phyloP scores from a whole-genome alignment of 2,329 filamentous ascomycete genomes.

The Endoconidiophora laricicola region DNA sequence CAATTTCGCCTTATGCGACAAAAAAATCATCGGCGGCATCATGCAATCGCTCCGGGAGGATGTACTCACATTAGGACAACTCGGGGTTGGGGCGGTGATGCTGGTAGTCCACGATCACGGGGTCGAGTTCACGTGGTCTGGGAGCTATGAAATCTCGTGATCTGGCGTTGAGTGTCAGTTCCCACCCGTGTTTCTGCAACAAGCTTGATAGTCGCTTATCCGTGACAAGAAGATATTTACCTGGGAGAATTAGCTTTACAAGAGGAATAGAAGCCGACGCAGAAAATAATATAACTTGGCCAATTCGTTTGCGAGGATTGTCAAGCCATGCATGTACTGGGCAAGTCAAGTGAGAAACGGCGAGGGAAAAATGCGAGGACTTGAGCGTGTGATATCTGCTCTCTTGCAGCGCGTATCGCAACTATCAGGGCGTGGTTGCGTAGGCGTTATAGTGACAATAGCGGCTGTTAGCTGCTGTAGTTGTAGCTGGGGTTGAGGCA shows the following conservation, averaged over 20 bases:
- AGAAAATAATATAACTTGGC: too few species aligned
- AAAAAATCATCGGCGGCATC: too few species aligned
- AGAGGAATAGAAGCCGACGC: too few species aligned
- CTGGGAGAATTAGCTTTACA: not conserved
- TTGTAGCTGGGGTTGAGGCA: not conserved
- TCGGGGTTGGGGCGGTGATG: too few species aligned
- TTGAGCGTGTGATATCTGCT: too few species aligned
- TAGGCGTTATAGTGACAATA: not conserved
- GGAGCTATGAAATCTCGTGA: constrained; percentile 29
- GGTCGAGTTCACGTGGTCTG: constrained; percentile 28
- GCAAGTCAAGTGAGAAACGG: constrained; percentile 11
- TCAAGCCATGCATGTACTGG: not conserved
- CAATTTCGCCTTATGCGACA: too few species aligned
- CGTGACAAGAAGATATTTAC: not conserved
- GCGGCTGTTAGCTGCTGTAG: not conserved
- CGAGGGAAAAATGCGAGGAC: constrained; percentile 10
- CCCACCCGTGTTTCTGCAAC: too few species aligned
- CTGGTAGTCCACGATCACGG: constrained; percentile 22
- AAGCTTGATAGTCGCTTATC: too few species aligned
- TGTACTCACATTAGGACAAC: constrained; percentile 15
- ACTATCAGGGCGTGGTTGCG: too few species aligned
- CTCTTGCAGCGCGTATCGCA: too few species aligned
- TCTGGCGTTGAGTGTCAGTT: constrained; percentile 22
- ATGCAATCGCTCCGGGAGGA: not conserved
- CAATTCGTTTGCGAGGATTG: too few species aligned